Base-by-base conservation (phyloP, 1,139 yeast genomes). In the Hansenula sp. region DNA sequence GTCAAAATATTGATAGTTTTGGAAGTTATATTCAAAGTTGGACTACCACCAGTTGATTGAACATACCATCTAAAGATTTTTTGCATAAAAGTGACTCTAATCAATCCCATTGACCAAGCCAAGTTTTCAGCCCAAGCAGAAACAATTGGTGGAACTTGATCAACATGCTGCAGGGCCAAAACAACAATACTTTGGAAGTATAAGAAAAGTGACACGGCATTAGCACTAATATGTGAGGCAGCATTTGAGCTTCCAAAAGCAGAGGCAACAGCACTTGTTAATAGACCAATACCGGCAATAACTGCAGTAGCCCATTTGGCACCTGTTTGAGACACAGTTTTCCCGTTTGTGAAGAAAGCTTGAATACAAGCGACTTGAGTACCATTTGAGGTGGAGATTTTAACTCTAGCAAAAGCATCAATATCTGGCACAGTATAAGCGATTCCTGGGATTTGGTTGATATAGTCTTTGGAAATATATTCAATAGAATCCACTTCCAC, bases 51-150 rank as follows among this genome's bases (percentile, higher is more conserved):
- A 3, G 93, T 84, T 42, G 87, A 68, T 62, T 85, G 89, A 40
- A 85, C 78, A 55, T 82, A 85, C 94, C 94, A 85, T 57, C 91
- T 72, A 61, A 85, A 83, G 54, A 85, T 81, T 46, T 79, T 70
- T 63, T 84, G 91, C 90, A 85, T 84, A 57, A 84, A 84, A 4
- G 62, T 58, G 36, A 83, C 74, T 55, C 80, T 69, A 53, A 85
- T 84, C 48, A 85, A 69, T 1, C 94, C 94, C 91, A 85, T 84
- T 2, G 91, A 83, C 94, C 94, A 85, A 25, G 87, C 87, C 61
- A 85, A 72, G 58, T 85, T 85, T 60, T 83, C 90, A 5, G 88
- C 72, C 94, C 94, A 85, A 6, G 91, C 77, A 30, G 83, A 74
- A 2, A 89, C 93, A 57, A 85, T 84, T 13, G 93, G 93, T 10